phyloP scores from a whole-genome alignment of 2,329 filamentous ascomycete species.

The Amesomyces nigricolor region DNA sequence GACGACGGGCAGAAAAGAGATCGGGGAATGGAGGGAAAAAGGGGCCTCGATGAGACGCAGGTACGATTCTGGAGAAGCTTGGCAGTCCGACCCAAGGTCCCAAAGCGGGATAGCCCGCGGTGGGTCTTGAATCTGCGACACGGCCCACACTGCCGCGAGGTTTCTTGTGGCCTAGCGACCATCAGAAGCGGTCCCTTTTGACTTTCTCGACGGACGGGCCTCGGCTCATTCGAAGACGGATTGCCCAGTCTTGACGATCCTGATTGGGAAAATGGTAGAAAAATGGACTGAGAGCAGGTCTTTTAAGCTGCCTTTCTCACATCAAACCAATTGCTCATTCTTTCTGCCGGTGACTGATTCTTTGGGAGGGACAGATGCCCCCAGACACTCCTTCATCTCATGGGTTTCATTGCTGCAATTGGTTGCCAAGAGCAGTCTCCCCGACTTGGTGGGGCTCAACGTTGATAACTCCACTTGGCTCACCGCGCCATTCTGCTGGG shows the following conservation, averaged over 20 bases:
- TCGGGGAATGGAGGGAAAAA: constrained; percentile 17
- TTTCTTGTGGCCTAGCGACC: not conserved
- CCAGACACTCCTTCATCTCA: too few species aligned
- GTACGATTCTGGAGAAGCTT: constrained; percentile 9
- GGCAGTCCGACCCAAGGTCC: constrained; percentile 15
- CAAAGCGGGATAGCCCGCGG: constrained; percentile 18
- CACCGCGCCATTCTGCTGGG: constrained; percentile 1
- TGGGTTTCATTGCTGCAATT: too few species aligned
- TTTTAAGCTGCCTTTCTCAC: too few species aligned
- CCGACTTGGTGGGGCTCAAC: not conserved
- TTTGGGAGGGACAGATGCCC: too few species aligned
- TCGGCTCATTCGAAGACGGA: not conserved
- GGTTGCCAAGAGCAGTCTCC: too few species aligned
- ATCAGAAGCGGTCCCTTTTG: not conserved
- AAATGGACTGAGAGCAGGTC: not conserved
- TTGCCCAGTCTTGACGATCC: not conserved
- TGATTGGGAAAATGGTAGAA: too few species aligned
- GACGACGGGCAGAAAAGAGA: constrained; percentile 11
- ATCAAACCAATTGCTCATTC: too few species aligned
- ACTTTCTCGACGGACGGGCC: not conserved
- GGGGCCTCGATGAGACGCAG: constrained; percentile 16
- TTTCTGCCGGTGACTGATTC: too few species aligned
- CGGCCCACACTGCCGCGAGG: not conserved
- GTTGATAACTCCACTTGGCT: not conserved
- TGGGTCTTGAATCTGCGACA: constrained; percentile 16